Percentiles rank a stretch among this genome's conserved stretches.
Conservation (phyloP, 2,329 filamentous ascomycete species). For the Teratosphaeriaceae sp. region DNA sequence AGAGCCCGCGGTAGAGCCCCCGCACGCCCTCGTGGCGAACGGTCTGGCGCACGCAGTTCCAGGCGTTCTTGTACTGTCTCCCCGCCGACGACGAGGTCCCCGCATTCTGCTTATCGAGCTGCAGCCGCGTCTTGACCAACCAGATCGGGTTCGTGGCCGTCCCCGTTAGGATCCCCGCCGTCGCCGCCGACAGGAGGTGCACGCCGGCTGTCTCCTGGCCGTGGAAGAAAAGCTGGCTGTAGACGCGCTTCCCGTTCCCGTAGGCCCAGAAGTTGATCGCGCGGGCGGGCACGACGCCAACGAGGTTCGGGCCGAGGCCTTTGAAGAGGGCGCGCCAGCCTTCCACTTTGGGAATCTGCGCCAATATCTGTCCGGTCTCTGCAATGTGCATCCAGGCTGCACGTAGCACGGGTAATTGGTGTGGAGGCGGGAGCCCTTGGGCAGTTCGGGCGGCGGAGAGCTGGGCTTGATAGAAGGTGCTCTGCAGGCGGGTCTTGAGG, state of each 20-base stretch:
- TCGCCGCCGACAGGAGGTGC: slow-evolving; percentile 68
- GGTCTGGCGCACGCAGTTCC: slow-evolving; percentile 80
- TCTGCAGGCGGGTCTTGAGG: slow-evolving; percentile 86
- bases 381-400: slow-evolving; percentile 66
- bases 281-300: slow-evolving; percentile 82
- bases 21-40: slow-evolving; percentile 71
- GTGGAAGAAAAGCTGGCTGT: slow-evolving; percentile 67
- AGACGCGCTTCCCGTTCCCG: slow-evolving; percentile 80
- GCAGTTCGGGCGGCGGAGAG: slow-evolving; percentile 62
- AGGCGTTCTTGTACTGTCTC: slow-evolving; percentile 76
- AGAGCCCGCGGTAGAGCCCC: slow-evolving; percentile 84
- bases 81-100: slow-evolving; percentile 43
- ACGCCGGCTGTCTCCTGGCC: slow-evolving; percentile 66
- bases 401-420: slow-evolving; percentile 56
- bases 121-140: slow-evolving; percentile 88
- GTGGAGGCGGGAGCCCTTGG: slow-evolving; percentile 46
- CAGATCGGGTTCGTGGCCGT: slow-evolving; percentile 95
- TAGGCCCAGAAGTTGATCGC: slow-evolving; percentile 94
- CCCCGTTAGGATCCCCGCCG: slow-evolving; percentile 76
- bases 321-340: slow-evolving; percentile 88
- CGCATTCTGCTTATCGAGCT: slow-evolving; percentile 80
- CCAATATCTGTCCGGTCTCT: slow-evolving; percentile 82
- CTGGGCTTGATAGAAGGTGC: slow-evolving; percentile 87
- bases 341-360: slow-evolving; percentile 71
- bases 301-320: slow-evolving; percentile 80